A percentile compares a stretch with the other conserved stretches of the same genome.
phyloP scores from a whole-genome alignment of 495 filamentous ascomycete species.

The Trichocladium antarcticum region DNA sequence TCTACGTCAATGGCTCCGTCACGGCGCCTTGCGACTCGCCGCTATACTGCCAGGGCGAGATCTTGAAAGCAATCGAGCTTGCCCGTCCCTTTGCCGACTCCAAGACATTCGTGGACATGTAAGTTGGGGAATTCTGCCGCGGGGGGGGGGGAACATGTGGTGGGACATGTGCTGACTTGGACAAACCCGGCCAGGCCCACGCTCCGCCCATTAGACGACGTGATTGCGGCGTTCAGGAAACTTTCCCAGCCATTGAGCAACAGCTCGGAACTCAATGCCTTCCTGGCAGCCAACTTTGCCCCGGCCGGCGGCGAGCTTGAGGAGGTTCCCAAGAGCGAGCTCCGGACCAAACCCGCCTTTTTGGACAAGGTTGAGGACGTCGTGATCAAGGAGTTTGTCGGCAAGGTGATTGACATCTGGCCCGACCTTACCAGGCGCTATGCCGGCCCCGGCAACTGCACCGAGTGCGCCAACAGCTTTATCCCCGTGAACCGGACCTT shows the following conservation, averaged over 20 bases:
- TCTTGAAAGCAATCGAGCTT: conserved; percentile 38
- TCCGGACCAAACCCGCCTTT: conserved; percentile 34
- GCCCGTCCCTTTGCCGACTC: conserved; percentile 40
- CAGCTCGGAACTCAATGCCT: conserved; percentile 37
- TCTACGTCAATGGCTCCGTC: conserved; percentile 38
- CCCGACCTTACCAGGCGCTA: conserved; percentile 40
- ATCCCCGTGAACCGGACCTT: conserved; percentile 44
- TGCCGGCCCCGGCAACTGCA: conserved; percentile 31
- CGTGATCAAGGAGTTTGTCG: conserved; percentile 36
- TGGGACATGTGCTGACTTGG: background rate
- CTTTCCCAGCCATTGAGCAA: conserved; percentile 38
- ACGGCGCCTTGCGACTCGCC: conserved; percentile 40
- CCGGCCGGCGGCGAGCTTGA: conserved; percentile 39
- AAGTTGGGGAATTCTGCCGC: conserved; percentile 13
- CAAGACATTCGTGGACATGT: conserved; percentile 45
- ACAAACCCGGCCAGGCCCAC: conserved; percentile 29
- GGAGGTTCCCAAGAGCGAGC: conserved; percentile 29
- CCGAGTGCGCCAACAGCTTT: conserved; percentile 37
- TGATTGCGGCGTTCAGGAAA: conserved; percentile 34
- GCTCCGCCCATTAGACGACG: conserved; percentile 33
- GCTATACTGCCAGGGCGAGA: conserved; percentile 39
- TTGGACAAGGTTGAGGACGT: conserved; percentile 33
- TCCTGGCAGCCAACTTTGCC: conserved; percentile 36
- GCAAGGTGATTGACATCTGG: conserved; percentile 43
- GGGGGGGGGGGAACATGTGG: background rate